Percentiles rank a stretch among this genome's conserved stretches.
Conservation (phyloP, 768 basidiomycete species). For the Exsudoporus frostii region DNA sequence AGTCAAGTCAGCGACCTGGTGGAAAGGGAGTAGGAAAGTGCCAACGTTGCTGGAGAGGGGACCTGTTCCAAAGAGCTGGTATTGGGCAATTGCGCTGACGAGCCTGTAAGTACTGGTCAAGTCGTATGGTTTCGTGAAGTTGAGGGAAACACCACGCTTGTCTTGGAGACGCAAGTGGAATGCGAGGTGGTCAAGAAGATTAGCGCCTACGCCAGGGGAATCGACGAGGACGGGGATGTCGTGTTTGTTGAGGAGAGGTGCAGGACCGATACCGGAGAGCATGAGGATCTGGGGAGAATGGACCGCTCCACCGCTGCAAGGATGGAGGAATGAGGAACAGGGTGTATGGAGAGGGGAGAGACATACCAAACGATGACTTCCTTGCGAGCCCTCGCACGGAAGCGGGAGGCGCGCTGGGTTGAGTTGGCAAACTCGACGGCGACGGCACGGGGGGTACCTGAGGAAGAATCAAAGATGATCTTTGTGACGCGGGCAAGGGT, state of each 20-base stretch:
- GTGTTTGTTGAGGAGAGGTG: conserved; percentile 48
- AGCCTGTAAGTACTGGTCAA: conserved; percentile 23
- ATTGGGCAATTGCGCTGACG: conserved; percentile 37
- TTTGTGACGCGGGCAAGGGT: conserved; percentile 55
- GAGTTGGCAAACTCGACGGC: conserved; percentile 58
- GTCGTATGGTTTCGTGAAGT: conserved; percentile 34
- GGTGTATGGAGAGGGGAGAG: neutral
- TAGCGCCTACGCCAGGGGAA: conserved; percentile 69
- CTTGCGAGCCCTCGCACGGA: conserved; percentile 47
- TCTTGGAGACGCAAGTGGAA: conserved; percentile 53
- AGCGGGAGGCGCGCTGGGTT: conserved; percentile 27
- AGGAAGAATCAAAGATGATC: conserved; percentile 48
- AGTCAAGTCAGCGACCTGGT: neutral
- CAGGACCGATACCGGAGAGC: conserved; percentile 76
- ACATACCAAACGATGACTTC: conserved; percentile 63
- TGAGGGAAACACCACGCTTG: conserved; percentile 42
- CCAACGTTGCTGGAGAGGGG: conserved; percentile 53
- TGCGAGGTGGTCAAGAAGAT: conserved; percentile 68
- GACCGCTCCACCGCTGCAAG: conserved; percentile 53
- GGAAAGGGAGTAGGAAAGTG: neutral
- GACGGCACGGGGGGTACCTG: conserved; percentile 43
- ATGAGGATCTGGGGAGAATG: conserved; percentile 68
- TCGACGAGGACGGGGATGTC: conserved; percentile 57
- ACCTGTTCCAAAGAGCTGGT: conserved; percentile 44
- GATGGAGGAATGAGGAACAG: neutral